phyloP scores from a whole-genome alignment of 805 yeast genomes.

The Teunomyces kruisii region DNA sequence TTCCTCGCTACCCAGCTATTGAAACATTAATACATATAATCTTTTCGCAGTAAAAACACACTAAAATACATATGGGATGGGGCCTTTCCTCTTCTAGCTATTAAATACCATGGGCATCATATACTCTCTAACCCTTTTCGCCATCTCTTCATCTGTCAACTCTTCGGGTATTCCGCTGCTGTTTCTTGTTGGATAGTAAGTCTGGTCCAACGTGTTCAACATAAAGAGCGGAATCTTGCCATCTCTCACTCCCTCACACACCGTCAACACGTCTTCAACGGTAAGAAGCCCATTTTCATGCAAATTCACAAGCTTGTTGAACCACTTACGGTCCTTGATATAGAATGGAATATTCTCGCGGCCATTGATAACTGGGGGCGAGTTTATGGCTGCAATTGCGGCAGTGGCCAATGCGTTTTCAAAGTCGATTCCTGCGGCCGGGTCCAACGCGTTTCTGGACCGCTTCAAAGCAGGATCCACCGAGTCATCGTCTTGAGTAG shows the following conservation, averaged over 20 bases:
- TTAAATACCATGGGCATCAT: constrained; percentile 35
- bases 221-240: constrained; percentile 36
- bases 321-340: constrained; percentile 38
- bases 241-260: constrained; percentile 39
- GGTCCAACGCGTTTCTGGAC: constrained; percentile 14
- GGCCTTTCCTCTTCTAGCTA: constrained; percentile 7
- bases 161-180: constrained; percentile 14
- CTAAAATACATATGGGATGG: not conserved
- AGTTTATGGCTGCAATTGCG: constrained; percentile 32
- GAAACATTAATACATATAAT: constrained; percentile 6
- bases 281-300: constrained; percentile 26
- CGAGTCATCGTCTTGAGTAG: constrained; percentile 19
- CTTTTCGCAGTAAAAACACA: constrained; percentile 2
- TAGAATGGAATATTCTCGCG: constrained; percentile 26
- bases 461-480: constrained; percentile 32
- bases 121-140: constrained; percentile 30
- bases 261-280: constrained; percentile 29
- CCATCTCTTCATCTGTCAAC: constrained; percentile 29
- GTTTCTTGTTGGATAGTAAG: constrained; percentile 24
- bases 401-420: constrained; percentile 29
- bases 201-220: constrained; percentile 34
- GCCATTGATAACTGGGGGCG: constrained; percentile 25
- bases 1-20: not conserved
- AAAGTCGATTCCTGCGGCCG: constrained; percentile 15
- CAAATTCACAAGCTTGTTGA: constrained; percentile 29